Evolutionary conservation across 208 protist genomes (phyloP).

Genomic region (Acanthamoeba royreba): DNA sequence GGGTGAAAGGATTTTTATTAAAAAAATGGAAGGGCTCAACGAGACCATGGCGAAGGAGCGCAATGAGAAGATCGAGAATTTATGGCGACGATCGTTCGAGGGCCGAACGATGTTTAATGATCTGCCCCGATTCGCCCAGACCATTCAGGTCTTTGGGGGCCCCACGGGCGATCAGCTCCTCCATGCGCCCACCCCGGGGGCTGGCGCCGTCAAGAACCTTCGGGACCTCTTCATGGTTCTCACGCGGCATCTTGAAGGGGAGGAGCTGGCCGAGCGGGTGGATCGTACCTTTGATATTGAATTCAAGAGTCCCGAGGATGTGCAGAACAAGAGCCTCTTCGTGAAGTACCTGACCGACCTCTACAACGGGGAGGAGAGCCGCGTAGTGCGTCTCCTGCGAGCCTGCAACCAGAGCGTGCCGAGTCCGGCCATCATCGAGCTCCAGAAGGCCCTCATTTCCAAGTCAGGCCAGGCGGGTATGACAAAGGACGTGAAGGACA

Average conservation of each 20-base stretch:
- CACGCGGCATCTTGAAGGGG: background rate
- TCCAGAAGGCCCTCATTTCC: background rate
- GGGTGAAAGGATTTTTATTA: no score
- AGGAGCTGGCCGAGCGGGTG: background rate
- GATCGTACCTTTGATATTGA: background rate
- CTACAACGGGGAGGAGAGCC: background rate
- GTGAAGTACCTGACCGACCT: background rate
- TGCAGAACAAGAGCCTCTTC: background rate
- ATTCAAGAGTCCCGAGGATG: background rate
- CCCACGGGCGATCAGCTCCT: background rate
- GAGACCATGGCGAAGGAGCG: background rate
- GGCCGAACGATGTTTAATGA: background rate
- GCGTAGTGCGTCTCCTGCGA: background rate
- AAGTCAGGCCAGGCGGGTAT: background rate
- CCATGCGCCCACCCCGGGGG: background rate
- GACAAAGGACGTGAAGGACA: slow-evolving; percentile 37
- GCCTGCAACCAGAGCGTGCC: background rate
- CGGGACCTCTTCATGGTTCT: background rate
- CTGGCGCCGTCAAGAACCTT: background rate
- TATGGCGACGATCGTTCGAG: background rate
- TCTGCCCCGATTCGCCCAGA: background rate
- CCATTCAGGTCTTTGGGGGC: background rate
- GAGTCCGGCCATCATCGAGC: slow-evolving; percentile 40
- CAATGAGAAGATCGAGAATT: slow-evolving; percentile 15
- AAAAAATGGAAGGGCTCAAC: background rate